phyloP scores from a whole-genome alignment of 495 filamentous ascomycete species.

The Clohesyomyces aquaticus region DNA sequence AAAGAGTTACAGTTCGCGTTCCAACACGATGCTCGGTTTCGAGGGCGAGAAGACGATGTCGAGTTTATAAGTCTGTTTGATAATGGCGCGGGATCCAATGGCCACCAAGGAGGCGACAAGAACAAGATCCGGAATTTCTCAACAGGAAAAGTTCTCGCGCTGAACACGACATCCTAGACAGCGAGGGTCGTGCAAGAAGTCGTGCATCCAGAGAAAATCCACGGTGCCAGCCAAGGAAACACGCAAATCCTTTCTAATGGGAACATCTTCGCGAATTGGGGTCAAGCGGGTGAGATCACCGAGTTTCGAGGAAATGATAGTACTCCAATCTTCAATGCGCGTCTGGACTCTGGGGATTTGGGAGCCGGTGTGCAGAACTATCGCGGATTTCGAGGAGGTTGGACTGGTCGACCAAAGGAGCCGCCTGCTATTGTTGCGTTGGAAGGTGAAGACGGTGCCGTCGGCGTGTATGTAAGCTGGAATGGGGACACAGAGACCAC shows the following conservation, averaged over 20 bases:
- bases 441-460: not conserved
- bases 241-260: constrained; percentile 56
- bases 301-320: constrained; percentile 14
- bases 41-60: constrained; percentile 42
- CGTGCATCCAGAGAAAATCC: constrained; percentile 38
- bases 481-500: constrained; percentile 34
- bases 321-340: not conserved
- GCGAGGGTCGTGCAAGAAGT: not conserved
- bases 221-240: constrained; percentile 65
- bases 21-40: constrained; percentile 24
- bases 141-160: constrained; percentile 15
- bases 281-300: constrained; percentile 48
- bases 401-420: constrained; percentile 2
- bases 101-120: no score
- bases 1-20: not conserved
- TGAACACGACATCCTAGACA: constrained; percentile 9
- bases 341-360: not conserved
- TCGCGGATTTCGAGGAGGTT: constrained; percentile 5
- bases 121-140: no score
- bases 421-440: constrained; percentile 1
- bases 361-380: constrained; percentile 17
- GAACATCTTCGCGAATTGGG: constrained; percentile 39
- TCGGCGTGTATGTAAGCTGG: constrained; percentile 19
- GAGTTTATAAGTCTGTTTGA: no score
- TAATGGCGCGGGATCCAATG: no score